Conservation (phyloP, 805 yeast genomes). For the Saturnispora bothae region DNA sequence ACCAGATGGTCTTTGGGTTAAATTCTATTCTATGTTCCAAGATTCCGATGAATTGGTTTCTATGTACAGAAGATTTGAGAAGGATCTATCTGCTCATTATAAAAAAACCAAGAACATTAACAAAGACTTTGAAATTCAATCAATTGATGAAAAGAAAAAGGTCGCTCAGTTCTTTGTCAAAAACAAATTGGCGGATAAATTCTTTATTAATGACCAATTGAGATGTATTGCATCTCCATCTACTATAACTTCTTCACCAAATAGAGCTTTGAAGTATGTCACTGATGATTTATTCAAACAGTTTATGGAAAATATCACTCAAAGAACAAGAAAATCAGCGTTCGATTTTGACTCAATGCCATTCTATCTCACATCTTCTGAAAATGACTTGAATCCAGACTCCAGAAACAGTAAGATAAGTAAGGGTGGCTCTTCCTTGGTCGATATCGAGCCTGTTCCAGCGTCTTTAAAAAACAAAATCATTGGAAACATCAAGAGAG, state of each 20-base stretch:
- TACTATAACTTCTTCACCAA: constrained; percentile 17
- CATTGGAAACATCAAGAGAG: constrained; percentile 9
- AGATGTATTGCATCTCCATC: constrained; percentile 30
- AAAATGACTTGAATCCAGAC: constrained; percentile 8
- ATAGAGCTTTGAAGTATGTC: constrained; percentile 17
- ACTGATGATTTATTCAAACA: constrained; percentile 32
- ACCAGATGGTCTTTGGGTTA: constrained; percentile 56
- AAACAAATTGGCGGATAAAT: constrained; percentile 16
- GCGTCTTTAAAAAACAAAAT: constrained; percentile 14
- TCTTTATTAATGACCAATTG: constrained; percentile 25
- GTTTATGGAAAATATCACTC: constrained; percentile 46
- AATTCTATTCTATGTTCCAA: constrained; percentile 53
- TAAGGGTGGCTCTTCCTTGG: constrained; percentile 7
- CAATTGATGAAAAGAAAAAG: constrained; percentile 19
- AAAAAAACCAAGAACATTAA: constrained; percentile 10
- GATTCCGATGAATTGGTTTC: constrained; percentile 34
- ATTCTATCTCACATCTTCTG: constrained; percentile 20
- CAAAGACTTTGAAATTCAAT: constrained; percentile 21
- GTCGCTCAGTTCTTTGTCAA: constrained; percentile 21
- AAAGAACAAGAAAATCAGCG: constrained; percentile 42
- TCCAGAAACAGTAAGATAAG: constrained; percentile 11
- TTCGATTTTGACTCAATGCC: constrained; percentile 35
- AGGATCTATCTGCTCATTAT: constrained; percentile 24
- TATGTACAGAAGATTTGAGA: constrained; percentile 39
- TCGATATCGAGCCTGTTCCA: constrained; percentile 24